phyloP scores from a whole-genome alignment of 2,329 filamentous ascomycete species.

The Fusarium musae region DNA sequence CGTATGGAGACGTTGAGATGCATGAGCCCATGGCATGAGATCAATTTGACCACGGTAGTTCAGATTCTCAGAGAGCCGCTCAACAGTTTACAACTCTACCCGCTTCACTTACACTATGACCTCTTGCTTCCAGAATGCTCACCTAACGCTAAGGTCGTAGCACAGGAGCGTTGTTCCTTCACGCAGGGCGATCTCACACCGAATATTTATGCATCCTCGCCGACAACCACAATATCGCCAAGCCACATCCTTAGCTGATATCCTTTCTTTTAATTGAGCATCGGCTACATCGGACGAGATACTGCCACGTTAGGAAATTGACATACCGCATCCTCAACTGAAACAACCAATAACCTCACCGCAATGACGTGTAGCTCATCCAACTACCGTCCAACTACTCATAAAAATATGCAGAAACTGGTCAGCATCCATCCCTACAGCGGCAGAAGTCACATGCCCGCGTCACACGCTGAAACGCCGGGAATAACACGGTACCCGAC shows the following conservation, averaged over 20 bases:
- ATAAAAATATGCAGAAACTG: neutral
- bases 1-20: neutral
- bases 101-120: too few species aligned
- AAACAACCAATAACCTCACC: neutral
- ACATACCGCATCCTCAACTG: neutral
- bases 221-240: neutral
- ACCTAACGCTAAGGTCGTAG: neutral
- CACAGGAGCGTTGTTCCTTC: neutral
- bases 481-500: neutral
- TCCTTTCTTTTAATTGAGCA: fast-evolving
- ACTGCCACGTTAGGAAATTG: neutral
- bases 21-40: neutral
- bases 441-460: neutral
- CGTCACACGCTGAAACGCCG: slow-evolving; percentile 3
- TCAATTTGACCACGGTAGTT: neutral
- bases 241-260: neutral
- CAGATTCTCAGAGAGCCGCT: fast-evolving
- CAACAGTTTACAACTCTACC: neutral
- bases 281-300: neutral
- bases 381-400: too few species aligned
- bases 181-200: neutral
- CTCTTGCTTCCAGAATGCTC: neutral
- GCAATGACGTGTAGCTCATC: neutral
- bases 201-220: neutral
- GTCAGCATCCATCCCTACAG: neutral